Base-by-base conservation (phyloP, 306 rosid genomes). In the Canavalia ensiformis region DNA sequence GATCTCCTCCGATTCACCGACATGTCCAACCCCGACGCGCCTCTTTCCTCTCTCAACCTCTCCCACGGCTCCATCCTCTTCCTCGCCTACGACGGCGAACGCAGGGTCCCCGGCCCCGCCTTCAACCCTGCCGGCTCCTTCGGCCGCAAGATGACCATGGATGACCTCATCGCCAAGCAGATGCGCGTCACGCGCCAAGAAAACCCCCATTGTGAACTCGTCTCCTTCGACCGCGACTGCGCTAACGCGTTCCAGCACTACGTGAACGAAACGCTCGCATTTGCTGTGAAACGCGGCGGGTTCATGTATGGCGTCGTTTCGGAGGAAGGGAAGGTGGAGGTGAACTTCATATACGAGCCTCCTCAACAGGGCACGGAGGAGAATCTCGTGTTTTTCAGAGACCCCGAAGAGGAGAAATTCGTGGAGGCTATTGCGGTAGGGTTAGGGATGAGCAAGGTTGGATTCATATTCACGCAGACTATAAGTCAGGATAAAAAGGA, bases 91-190 rank as follows among this genome's bases (percentile, higher is more conserved):
- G 92, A 89, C 8, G 98, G 97, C 7, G 97, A 93, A 62, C 97
- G 98, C 13, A 86, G 81, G 37, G 94, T 96, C 41, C 60, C 90
- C 1, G 94, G 99, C 0, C 99, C 87, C 3, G 73, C 85, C 4
- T 71, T 93, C 83, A 76, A 67, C 72, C 94, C 97, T 0, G 91
- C 98, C 10, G 99, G 99, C 4, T 93, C 98, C 4, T 96, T 96
- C 70, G 99, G 99, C 47, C 92, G 97, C 3, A 96, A 93, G 89
- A 96, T 96, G 99, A 96, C 99, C 5, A 93, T 96, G 99, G 99
- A 93, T 50, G 99, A 96, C 75, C 93, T 96, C 29, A 92, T 96
- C 79, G 99, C 99, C 2, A 93, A 88, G 76, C 99, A 96, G 89
- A 90, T 90, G 97, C 91, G 94, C 34, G 91, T 96, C 60, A 60